phyloP scores from a whole-genome alignment of 2,329 filamentous ascomycete species.

The Penicillium sp. region DNA sequence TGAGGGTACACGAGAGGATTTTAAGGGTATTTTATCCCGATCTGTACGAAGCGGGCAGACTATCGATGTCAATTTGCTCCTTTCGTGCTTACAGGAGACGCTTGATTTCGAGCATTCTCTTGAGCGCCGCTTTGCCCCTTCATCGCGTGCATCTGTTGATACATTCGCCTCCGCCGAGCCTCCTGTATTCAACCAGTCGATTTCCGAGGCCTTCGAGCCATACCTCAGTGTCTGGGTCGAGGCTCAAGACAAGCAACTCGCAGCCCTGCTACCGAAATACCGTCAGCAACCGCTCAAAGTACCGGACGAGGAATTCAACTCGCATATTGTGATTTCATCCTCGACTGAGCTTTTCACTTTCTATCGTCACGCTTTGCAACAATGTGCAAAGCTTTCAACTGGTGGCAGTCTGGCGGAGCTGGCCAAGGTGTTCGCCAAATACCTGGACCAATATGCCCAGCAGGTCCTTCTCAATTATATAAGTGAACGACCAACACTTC shows the following conservation, averaged over 20 bases:
- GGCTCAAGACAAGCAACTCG: constrained; percentile 85
- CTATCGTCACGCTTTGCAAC: constrained; percentile 86
- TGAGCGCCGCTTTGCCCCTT: constrained; percentile 74
- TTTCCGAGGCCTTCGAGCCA: constrained; percentile 95
- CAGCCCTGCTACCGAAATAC: constrained; percentile 82
- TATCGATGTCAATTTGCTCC: constrained; percentile 82
- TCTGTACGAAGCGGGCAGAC: constrained; percentile 79
- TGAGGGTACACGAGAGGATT: constrained; percentile 92
- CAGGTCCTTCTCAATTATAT: constrained; percentile 78
- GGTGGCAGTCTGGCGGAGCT: constrained; percentile 83
- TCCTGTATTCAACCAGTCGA: constrained; percentile 80
- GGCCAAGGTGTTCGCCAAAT: constrained; percentile 81
- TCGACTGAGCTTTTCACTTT: constrained; percentile 97
- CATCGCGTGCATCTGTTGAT: constrained; percentile 77
- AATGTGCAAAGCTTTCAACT: constrained; percentile 94
- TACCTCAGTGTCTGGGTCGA: constrained; percentile 98
- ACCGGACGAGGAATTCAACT: constrained; percentile 85
- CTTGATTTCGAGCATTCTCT: constrained; percentile 94
- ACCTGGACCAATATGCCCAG: constrained; percentile 92
- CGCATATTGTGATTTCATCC: constrained; percentile 84
- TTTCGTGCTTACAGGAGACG: constrained; percentile 90
- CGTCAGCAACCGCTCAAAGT: constrained; percentile 76
- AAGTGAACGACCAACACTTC: constrained; percentile 57
- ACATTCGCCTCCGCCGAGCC: constrained; percentile 78
- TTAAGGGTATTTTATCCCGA: constrained; percentile 85